Conservation (phyloP, 768 basidiomycete genomes). For the Termitomyces sp. region DNA sequence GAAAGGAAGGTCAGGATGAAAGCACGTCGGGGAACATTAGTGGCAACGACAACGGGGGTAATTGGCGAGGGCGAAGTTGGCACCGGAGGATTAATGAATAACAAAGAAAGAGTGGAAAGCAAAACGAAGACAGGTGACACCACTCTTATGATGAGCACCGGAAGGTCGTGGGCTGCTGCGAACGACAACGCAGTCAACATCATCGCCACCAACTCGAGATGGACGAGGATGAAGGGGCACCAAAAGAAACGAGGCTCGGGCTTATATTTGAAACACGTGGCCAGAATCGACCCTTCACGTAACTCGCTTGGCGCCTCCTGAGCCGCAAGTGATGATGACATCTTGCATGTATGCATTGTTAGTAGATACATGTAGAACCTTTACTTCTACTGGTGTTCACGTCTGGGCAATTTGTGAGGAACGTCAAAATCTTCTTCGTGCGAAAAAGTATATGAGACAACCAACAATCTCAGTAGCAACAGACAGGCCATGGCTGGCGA, state of each 20-base stretch:
- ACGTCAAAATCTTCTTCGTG: background rate
- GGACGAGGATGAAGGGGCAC: slow-evolving; percentile 10
- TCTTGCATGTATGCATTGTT: background rate
- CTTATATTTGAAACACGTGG: slow-evolving; percentile 22
- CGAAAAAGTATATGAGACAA: background rate
- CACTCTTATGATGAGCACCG: slow-evolving; percentile 55
- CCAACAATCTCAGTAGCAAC: background rate
- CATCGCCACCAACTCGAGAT: slow-evolving; percentile 21
- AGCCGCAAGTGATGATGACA: background rate
- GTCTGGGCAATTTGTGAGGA: background rate
- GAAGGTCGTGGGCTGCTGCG: slow-evolving; percentile 15
- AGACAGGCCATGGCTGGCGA: background rate
- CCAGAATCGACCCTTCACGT: slow-evolving; percentile 14
- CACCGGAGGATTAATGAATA: slow-evolving; percentile 40
- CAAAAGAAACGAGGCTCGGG: slow-evolving; percentile 3
- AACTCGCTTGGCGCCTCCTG: slow-evolving; percentile 8
- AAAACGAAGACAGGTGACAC: slow-evolving; percentile 64
- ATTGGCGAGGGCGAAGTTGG: slow-evolving; percentile 58
- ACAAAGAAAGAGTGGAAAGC: slow-evolving; percentile 54
- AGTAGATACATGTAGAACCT: background rate
- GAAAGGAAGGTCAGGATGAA: slow-evolving; percentile 70
- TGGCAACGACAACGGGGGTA: slow-evolving; percentile 71
- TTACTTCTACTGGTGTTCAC: background rate
- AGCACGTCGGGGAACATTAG: slow-evolving; percentile 66
- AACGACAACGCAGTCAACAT: slow-evolving; percentile 18